Percentiles rank a stretch among this genome's conserved stretches.
Evolutionary conservation across 441 rosid genomes (phyloP).

Genomic region (Erodium texanum): DNA sequence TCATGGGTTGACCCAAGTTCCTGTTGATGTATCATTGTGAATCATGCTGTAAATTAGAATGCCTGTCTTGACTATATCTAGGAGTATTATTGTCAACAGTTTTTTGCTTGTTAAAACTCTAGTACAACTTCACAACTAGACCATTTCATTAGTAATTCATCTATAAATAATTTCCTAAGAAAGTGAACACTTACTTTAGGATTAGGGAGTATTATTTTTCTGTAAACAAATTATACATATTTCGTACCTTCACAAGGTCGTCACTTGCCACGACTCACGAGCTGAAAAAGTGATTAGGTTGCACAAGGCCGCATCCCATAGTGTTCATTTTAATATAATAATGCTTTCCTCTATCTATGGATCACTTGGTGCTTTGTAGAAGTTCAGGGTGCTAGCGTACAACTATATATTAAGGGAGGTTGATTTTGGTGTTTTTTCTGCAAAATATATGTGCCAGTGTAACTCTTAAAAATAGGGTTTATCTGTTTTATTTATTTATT

Average conservation of each 20-base stretch:
- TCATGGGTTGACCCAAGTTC: background rate
- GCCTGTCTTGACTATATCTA: background rate
- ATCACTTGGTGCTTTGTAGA: background rate
- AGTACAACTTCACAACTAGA: background rate
- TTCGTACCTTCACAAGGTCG: background rate
- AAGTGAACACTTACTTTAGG: background rate
- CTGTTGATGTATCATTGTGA: background rate
- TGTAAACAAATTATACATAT: background rate
- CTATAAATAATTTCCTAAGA: background rate
- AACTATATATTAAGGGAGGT: background rate
- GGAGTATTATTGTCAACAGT: background rate
- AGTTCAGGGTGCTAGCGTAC: background rate
- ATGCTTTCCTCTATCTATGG: background rate
- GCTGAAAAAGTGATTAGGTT: background rate
- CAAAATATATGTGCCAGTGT: background rate
- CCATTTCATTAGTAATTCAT: background rate
- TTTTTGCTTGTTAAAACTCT: background rate
- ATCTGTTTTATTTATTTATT: slow-evolving; percentile 4
- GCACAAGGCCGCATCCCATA: background rate
- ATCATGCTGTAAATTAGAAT: background rate
- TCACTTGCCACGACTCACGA: background rate
- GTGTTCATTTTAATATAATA: background rate
- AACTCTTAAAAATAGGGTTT: background rate
- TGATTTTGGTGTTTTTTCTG: background rate
- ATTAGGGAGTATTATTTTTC: background rate